Evolutionary conservation across 78 protist species (phyloP).

Genomic region (Chrysochromulina tobinii): DNA sequence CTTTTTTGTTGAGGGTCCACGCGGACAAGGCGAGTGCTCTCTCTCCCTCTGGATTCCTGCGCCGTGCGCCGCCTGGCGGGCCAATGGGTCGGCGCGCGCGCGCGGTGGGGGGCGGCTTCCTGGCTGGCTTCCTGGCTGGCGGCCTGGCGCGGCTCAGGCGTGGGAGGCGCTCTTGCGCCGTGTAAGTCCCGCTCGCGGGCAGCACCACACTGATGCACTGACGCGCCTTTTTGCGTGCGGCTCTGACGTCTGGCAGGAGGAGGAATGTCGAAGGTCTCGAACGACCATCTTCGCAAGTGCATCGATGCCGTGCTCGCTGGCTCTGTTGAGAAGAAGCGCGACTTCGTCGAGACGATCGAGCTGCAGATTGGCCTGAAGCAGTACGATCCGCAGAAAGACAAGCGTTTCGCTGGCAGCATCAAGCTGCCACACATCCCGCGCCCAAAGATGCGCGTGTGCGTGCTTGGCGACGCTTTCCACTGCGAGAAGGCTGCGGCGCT

Average conservation of each 20-base stretch:
- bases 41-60: no score
- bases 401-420: slow-evolving; percentile 97
- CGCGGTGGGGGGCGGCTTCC: no score
- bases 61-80: no score
- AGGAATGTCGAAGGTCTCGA: slow-evolving; percentile 1
- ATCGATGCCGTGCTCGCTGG: background rate
- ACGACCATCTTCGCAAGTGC: background rate
- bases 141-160: no score
- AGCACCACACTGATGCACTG: background rate
- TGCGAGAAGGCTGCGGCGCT: slow-evolving; percentile 56
- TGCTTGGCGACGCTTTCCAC: slow-evolving; percentile 94
- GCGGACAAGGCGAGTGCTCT: no score
- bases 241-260: background rate
- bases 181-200: background rate
- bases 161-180: background rate
- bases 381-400: slow-evolving; percentile 99
- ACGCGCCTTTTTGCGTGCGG: background rate
- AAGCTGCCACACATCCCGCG: slow-evolving; percentile 60
- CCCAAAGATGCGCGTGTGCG: slow-evolving; percentile 81
- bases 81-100: no score
- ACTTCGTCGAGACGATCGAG: slow-evolving; percentile 97
- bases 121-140: no score
- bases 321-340: slow-evolving; percentile 47
- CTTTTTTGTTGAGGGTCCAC: no score
- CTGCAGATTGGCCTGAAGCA: slow-evolving; percentile 98